Evolutionary conservation across 1,139 yeast genomes (phyloP).

Genomic region (Suhomyces choctaworum): DNA sequence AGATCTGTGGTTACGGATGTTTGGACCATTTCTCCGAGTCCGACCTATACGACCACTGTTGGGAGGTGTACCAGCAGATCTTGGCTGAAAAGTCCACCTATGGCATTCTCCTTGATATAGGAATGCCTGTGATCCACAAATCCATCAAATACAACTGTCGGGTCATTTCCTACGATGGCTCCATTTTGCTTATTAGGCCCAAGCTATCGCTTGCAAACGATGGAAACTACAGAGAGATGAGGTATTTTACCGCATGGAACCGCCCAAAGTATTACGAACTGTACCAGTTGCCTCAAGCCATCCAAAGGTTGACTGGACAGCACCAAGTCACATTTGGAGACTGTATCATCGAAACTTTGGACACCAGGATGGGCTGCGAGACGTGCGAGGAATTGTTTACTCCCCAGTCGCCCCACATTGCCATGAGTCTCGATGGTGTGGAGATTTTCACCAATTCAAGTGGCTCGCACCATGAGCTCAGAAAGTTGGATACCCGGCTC

Average conservation of each 20-base stretch:
- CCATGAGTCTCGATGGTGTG: constrained; percentile 91
- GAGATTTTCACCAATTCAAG: constrained; percentile 94
- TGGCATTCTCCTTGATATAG: constrained; percentile 83
- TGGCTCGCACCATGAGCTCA: constrained; percentile 93
- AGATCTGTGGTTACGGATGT: constrained; percentile 93
- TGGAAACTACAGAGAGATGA: constrained; percentile 97
- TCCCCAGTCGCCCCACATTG: constrained; percentile 92
- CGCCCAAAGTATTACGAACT: constrained; percentile 73
- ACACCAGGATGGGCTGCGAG: constrained; percentile 90
- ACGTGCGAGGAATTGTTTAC: constrained; percentile 98
- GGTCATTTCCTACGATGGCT: constrained; percentile 73
- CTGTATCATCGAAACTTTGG: constrained; percentile 78
- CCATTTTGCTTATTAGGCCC: constrained; percentile 84
- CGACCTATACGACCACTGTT: constrained; percentile 84
- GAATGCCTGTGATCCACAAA: constrained; percentile 90
- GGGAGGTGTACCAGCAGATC: constrained; percentile 90
- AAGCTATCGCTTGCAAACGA: constrained; percentile 92
- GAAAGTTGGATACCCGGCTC: constrained; percentile 83
- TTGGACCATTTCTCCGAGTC: constrained; percentile 92
- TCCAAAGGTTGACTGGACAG: constrained; percentile 66
- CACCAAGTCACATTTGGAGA: constrained; percentile 78
- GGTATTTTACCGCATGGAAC: constrained; percentile 94
- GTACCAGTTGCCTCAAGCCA: constrained; percentile 66
- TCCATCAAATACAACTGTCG: constrained; percentile 91
- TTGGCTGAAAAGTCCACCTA: constrained; percentile 62